Conservation (phyloP, 2,329 filamentous ascomycete species). For the Phialemonium atrogriseum region DNA sequence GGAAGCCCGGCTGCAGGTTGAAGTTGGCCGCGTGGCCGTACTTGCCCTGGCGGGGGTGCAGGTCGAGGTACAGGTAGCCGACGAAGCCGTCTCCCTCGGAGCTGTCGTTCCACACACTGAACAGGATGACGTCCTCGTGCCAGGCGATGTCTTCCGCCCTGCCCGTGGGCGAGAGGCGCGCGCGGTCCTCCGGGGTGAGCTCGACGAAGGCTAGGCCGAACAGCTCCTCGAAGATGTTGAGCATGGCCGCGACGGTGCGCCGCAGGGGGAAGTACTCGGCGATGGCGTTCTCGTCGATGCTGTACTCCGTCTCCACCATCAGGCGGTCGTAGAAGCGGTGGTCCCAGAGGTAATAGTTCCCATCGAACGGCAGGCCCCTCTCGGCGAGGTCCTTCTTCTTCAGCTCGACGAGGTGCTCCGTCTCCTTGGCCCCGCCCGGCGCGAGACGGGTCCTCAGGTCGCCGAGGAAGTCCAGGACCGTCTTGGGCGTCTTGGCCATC, state of each 20-base stretch:
- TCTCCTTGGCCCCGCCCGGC: constrained; percentile 63
- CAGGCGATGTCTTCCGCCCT: constrained; percentile 67
- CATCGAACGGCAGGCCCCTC: constrained; percentile 51
- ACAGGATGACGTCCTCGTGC: constrained; percentile 78
- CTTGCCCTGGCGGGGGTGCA: constrained; percentile 73
- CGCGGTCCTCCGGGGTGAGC: constrained; percentile 57
- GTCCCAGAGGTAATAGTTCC: constrained; percentile 77
- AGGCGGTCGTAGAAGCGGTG: constrained; percentile 71
- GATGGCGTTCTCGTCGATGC: constrained; percentile 70
- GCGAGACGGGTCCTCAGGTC: constrained; percentile 61
- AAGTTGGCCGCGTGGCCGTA: constrained; percentile 84
- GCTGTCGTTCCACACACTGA: constrained; percentile 74
- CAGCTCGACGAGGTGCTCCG: constrained; percentile 59
- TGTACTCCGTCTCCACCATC: constrained; percentile 73
- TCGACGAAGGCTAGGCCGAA: constrained; percentile 75
- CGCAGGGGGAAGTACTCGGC: constrained; percentile 77
- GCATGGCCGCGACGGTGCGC: constrained; percentile 67
- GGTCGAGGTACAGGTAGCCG: constrained; percentile 75
- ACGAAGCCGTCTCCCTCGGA: constrained; percentile 64
- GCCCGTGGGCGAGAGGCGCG: constrained; percentile 55
- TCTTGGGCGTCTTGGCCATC: constrained; percentile 73
- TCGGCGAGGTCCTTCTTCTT: constrained; percentile 63
- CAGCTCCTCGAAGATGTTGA: constrained; percentile 74
- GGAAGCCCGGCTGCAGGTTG: constrained; percentile 66
- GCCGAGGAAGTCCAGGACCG: constrained; percentile 63